Percentiles rank a stretch among this genome's conserved stretches.
Conservation (phyloP, 495 filamentous ascomycete species). For the Cladorrhinum samala region DNA sequence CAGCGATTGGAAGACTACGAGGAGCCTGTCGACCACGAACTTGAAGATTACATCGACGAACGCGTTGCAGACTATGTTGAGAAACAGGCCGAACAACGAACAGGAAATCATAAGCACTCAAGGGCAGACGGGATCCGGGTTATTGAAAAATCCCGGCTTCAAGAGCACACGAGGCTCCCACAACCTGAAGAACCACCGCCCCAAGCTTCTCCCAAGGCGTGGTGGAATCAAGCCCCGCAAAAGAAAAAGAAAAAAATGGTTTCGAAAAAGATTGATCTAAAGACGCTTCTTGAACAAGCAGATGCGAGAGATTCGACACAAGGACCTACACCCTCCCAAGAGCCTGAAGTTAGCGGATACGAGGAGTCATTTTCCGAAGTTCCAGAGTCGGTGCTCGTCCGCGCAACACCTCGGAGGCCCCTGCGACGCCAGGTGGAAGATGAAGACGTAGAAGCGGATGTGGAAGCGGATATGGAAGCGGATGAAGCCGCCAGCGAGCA, state of each 20-base stretch:
- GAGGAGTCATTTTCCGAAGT: constrained; percentile 50
- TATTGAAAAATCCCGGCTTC: neutral
- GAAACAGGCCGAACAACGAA: too few relatives aligned
- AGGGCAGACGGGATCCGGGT: neutral
- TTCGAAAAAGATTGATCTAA: constrained; percentile 18
- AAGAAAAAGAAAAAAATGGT: neutral
- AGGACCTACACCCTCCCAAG: constrained; percentile 10
- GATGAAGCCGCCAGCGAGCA: constrained; percentile 11
- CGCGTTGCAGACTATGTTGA: neutral
- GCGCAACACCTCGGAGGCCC: constrained; percentile 39
- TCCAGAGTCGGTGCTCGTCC: constrained; percentile 38
- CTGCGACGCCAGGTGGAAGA: constrained; percentile 7
- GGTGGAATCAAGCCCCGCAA: constrained; percentile 1
- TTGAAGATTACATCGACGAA: neutral
- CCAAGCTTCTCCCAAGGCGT: neutral
- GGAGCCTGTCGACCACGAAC: neutral
- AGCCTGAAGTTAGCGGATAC: constrained; percentile 28
- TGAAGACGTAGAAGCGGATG: constrained; percentile 2
- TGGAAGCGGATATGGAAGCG: neutral
- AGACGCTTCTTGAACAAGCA: constrained; percentile 16
- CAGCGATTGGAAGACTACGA: neutral
- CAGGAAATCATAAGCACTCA: neutral
- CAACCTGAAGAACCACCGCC: constrained; percentile 2
- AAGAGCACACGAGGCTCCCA: neutral
- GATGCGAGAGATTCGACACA: constrained; percentile 1